A percentile compares a stretch with the other conserved stretches of the same genome.
Evolutionary conservation across 225 moss, liverwort and hornwort genomes (phyloP).

Genomic region (Lunularia cruciata): DNA sequence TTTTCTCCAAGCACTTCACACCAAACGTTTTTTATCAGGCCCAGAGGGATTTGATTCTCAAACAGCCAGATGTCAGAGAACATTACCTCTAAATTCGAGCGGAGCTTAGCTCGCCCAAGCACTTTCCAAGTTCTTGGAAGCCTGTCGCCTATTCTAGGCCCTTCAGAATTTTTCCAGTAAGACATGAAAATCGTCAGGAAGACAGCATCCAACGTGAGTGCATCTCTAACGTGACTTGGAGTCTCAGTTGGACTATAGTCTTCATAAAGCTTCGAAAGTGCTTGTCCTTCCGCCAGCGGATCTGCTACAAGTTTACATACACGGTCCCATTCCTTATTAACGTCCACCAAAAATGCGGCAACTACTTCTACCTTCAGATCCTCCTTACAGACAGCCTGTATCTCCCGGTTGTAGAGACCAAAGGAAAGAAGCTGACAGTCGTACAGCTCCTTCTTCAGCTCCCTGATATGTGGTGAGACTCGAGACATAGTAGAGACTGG

Average conservation of each 20-base stretch:
- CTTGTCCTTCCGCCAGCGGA: neutral
- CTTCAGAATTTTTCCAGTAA: neutral
- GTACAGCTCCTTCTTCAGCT: neutral
- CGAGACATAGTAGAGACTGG: neutral
- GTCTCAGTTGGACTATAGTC: neutral
- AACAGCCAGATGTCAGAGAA: constrained; percentile 1
- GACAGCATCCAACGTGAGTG: neutral
- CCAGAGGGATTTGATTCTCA: neutral
- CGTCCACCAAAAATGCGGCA: neutral
- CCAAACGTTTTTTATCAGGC: neutral
- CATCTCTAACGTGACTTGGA: neutral
- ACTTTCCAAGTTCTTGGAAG: no score
- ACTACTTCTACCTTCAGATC: neutral
- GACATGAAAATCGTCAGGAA: neutral
- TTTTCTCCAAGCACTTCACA: no score
- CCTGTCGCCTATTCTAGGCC: no score
- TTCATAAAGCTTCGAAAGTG: neutral
- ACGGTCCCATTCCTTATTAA: neutral
- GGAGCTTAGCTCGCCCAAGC: neutral
- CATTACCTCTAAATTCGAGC: neutral
- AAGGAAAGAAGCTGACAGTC: neutral
- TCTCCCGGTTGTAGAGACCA: neutral
- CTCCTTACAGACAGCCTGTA: neutral
- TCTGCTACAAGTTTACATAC: neutral
- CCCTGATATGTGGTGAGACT: neutral